A percentile compares a stretch with the other conserved stretches of the same genome.
These are phyloP conservation scores for Boletus coccyginus DNA, from an alignment of 768 basidiomycete species.

Conservation along the genomic window DNA sequence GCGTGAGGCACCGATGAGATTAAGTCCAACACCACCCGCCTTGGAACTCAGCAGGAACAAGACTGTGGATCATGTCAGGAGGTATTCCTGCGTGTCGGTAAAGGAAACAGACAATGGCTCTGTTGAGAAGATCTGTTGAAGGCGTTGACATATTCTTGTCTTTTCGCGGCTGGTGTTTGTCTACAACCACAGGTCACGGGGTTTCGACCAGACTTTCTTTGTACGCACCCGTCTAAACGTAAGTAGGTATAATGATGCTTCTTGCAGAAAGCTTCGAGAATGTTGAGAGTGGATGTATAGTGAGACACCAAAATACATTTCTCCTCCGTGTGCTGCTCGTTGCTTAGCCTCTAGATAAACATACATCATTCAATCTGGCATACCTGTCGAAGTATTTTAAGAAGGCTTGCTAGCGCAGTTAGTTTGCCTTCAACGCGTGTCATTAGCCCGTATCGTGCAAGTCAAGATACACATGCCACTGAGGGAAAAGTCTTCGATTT, in stretches of 20 bases:
- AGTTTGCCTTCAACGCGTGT: conserved; percentile 61
- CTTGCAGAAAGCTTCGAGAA: conserved; percentile 85
- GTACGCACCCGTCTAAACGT: conserved; percentile 78
- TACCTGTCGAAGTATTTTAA: conserved; percentile 60
- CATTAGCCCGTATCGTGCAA: neutral
- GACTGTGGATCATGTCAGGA: conserved; percentile 44
- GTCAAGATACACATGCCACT: conserved; percentile 59
- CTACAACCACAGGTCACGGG: conserved; percentile 34
- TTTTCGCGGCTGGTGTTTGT: conserved; percentile 71
- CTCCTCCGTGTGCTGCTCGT: conserved; percentile 69
- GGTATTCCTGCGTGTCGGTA: neutral
- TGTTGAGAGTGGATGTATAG: conserved; percentile 90
- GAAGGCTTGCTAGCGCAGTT: conserved; percentile 59
- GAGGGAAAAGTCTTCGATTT: conserved; percentile 68
- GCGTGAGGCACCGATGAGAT: conserved; percentile 87
- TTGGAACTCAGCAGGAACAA: conserved; percentile 93
- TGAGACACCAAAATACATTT: conserved; percentile 98
- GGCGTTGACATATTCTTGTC: conserved; percentile 82
- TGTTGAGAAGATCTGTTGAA: conserved; percentile 82
- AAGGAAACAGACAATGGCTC: conserved; percentile 54
- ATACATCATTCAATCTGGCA: neutral
- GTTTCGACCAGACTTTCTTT: neutral
- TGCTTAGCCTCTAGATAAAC: neutral
- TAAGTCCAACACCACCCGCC: conserved; percentile 93
- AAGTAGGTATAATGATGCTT: conserved; percentile 72